Percentiles rank a stretch among this genome's conserved stretches.
These are phyloP conservation scores for Balakata baccata DNA, from an alignment of 345 rosid genomes.

Conservation along the genomic window DNA sequence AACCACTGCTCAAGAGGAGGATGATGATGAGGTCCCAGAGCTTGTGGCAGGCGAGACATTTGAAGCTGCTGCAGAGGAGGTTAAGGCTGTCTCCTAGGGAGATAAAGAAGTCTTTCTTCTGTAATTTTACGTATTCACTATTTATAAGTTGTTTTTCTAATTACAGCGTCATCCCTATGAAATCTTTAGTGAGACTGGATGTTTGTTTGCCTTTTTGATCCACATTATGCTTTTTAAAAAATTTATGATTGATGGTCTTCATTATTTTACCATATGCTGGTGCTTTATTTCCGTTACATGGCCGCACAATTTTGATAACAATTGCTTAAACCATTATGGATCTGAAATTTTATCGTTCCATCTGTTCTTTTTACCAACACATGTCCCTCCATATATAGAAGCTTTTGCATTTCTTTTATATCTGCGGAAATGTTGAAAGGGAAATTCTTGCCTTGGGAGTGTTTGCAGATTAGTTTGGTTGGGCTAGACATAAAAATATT, in stretches of 20 bases:
- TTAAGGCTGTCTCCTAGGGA: neutral
- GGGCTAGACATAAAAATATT: too few species aligned
- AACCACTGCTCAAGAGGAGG: neutral
- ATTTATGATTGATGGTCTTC: neutral
- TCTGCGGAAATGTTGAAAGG: too few species aligned
- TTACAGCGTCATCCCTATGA: neutral
- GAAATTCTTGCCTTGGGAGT: too few species aligned
- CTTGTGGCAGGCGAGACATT: conserved; percentile 10
- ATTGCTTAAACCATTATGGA: neutral
- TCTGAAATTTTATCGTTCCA: too few species aligned
- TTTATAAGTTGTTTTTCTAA: neutral
- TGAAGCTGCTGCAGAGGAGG: conserved; percentile 15
- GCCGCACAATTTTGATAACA: too few species aligned
- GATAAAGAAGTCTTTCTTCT: neutral
- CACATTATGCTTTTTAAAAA: neutral
- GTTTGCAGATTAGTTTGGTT: too few species aligned
- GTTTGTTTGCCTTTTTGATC: neutral
- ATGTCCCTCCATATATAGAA: too few species aligned
- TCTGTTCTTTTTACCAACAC: too few species aligned
- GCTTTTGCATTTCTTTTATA: too few species aligned
- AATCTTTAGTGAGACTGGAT: neutral
- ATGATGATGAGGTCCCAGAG: conserved; percentile 8
- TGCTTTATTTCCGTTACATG: neutral
- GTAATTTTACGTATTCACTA: neutral
- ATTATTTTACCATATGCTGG: neutral